Base-by-base conservation (phyloP, 352 stramenopile species). In the Globisporangium perplexum region DNA sequence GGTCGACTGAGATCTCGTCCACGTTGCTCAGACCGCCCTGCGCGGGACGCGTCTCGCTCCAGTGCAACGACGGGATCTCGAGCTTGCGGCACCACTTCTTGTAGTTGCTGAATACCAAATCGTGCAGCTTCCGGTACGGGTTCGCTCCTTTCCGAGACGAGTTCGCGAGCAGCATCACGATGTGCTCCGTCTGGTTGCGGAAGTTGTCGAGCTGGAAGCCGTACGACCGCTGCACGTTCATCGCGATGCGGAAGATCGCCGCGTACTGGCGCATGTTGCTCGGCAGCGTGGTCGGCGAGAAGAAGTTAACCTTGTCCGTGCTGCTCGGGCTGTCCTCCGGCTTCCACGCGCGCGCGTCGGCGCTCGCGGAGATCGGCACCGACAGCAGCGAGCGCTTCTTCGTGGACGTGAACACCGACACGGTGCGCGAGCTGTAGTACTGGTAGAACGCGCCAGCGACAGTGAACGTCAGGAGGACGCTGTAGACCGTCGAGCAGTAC, bases 131-230 rank as follows among this genome's bases (percentile, higher is more conserved):
- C n/a, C 85, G 72, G 61, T 92, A 94, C 53, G 82, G 78, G 50
- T 95, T 95, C 4, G 56, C 65, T 18, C 76, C 70, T 53, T 88
- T 91, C 4, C 86, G 82, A 22, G 78, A 67, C 22, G 64, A 93
- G 80, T 99, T 99, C 14, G 88, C 89, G 23, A 99, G 65, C 11
- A 99, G 70, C 47, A 98, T 88, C 23, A 99, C 78, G 11, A 99
- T 83, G 63, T 99, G 96, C 72, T 99, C 96, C 0, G 96, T 97
- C 67, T 99, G 96, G 65, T 99, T 99, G 20, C 86, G 82, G 51
- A 96, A 93, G 59, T 83, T 95, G 55, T 82, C 75, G n/a, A 74
- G 52, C 48, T 95, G 84, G 54, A 95, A 95, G 0, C 84, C 84
- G 55, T 88, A 95, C 39, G 77, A 86, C 17, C 79, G 81, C 52